These are phyloP conservation scores for Nicotiana attenuata DNA, from an alignment of 257 asterid species.

Conservation along the genomic window DNA sequence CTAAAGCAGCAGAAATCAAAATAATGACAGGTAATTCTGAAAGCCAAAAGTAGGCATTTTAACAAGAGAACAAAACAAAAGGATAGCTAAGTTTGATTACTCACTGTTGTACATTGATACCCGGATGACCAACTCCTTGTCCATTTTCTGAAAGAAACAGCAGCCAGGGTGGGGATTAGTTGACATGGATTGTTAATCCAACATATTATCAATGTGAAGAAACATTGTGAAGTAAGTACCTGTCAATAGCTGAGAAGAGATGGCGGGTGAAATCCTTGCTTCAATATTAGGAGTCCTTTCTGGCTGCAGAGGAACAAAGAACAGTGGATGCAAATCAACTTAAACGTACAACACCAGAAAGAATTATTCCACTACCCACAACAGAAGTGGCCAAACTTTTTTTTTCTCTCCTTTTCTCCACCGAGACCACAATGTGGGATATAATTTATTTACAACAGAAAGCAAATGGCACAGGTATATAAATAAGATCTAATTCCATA, in stretches of 20 bases:
- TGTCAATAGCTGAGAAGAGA: neutral
- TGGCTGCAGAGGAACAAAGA: neutral
- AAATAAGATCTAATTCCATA: neutral
- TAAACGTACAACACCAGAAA: neutral
- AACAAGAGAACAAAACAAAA: neutral
- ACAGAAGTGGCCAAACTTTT: neutral
- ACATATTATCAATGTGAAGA: neutral
- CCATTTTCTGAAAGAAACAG: constrained; percentile 5
- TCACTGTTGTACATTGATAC: neutral
- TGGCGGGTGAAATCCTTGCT: neutral
- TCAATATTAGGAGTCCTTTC: neutral
- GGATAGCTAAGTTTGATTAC: constrained; percentile 1
- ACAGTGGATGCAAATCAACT: neutral
- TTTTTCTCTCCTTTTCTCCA: neutral
- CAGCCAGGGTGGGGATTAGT: neutral
- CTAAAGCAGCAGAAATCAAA: neutral
- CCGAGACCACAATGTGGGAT: neutral
- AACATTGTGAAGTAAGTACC: neutral
- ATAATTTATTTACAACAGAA: neutral
- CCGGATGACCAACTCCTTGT: neutral
- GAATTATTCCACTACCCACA: neutral
- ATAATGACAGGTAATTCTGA: neutral
- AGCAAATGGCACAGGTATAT: neutral
- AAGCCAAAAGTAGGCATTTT: neutral
- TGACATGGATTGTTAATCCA: neutral